Percentiles rank a stretch among this genome's conserved stretches.
phyloP scores from a whole-genome alignment of 352 stramenopile genomes.

The Thalassiosira hispida region DNA sequence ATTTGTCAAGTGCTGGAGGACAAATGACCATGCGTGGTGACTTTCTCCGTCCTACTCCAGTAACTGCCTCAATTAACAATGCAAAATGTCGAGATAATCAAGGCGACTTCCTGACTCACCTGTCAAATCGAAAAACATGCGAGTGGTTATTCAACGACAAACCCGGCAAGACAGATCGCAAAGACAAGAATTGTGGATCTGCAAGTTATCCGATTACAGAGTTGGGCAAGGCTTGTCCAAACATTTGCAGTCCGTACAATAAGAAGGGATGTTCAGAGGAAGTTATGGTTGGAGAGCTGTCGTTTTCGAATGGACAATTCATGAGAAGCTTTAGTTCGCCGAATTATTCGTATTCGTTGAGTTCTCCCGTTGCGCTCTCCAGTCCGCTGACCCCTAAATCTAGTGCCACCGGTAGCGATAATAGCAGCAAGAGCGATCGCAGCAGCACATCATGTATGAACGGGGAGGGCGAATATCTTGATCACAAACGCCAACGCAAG shows the following conservation, averaged over 20 bases:
- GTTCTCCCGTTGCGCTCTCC: background rate
- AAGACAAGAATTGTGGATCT: slow-evolving; percentile 53
- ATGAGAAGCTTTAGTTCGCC: background rate
- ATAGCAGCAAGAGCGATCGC: too few relatives aligned
- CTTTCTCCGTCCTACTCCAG: too few relatives aligned
- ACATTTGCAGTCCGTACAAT: slow-evolving; percentile 49
- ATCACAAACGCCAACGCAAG: slow-evolving; percentile 22
- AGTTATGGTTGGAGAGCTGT: background rate
- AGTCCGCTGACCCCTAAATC: too few relatives aligned
- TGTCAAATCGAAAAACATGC: slow-evolving; percentile 40
- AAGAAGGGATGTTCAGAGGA: background rate
- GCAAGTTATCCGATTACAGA: slow-evolving; percentile 26
- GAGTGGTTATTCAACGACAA: slow-evolving; percentile 51
- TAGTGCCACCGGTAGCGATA: too few relatives aligned
- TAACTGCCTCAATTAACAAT: too few relatives aligned
- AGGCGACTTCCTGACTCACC: slow-evolving; percentile 41
- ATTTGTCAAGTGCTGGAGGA: too few relatives aligned
- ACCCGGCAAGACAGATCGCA: slow-evolving; percentile 43
- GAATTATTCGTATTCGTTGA: background rate
- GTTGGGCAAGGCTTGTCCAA: slow-evolving; percentile 38
- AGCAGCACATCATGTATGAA: slow-evolving; percentile 37
- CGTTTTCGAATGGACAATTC: background rate
- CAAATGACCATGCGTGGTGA: too few relatives aligned
- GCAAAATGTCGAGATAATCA: too few relatives aligned
- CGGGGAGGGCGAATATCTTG: slow-evolving; percentile 33